Percentiles rank a stretch among this genome's conserved stretches.
phyloP scores from a whole-genome alignment of 1,284 basidiomycete species.

The Sporisorium iseilematis-ciliati region DNA sequence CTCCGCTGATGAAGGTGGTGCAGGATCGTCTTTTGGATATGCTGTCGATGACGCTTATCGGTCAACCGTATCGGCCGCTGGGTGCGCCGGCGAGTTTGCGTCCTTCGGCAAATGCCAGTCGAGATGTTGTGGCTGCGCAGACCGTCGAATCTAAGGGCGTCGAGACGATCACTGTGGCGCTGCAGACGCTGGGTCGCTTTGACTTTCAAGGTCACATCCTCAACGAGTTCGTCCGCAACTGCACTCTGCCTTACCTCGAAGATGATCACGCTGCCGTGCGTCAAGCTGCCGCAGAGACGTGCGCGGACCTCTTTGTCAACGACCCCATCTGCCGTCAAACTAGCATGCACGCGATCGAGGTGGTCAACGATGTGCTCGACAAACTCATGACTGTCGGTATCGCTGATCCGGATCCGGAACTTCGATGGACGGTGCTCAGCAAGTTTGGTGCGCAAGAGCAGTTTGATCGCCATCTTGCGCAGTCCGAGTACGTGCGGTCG shows the following conservation, averaged over 20 bases:
- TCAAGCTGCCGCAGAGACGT: slow-evolving; percentile 90
- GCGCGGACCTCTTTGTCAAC: slow-evolving; percentile 86
- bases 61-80: slow-evolving; percentile 64
- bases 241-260: slow-evolving; percentile 93
- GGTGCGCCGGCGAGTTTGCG: slow-evolving; percentile 53
- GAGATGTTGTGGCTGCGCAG: slow-evolving; percentile 49
- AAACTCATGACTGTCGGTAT: slow-evolving; percentile 97
- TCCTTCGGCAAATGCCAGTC: slow-evolving; percentile 43
- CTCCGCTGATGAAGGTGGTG: slow-evolving; percentile 88
- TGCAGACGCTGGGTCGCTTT: slow-evolving; percentile 89
- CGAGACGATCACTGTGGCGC: slow-evolving; percentile 85
- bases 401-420: slow-evolving; percentile 80
- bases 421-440: slow-evolving; percentile 77
- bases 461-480: slow-evolving; percentile 98
- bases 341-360: slow-evolving; percentile 94
- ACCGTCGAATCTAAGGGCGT: slow-evolving; percentile 73
- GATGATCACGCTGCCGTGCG: slow-evolving; percentile 91
- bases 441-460: slow-evolving; percentile 90
- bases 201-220: slow-evolving; percentile 89
- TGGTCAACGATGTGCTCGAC: slow-evolving; percentile 97
- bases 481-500: slow-evolving; percentile 96
- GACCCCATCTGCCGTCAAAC: slow-evolving; percentile 98
- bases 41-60: slow-evolving; percentile 64
- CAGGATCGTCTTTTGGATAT: slow-evolving; percentile 77
- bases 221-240: slow-evolving; percentile 94